Conservation (phyloP, 192 early-diverging fungal genomes). For the Rhizoclosmatium sp. region DNA sequence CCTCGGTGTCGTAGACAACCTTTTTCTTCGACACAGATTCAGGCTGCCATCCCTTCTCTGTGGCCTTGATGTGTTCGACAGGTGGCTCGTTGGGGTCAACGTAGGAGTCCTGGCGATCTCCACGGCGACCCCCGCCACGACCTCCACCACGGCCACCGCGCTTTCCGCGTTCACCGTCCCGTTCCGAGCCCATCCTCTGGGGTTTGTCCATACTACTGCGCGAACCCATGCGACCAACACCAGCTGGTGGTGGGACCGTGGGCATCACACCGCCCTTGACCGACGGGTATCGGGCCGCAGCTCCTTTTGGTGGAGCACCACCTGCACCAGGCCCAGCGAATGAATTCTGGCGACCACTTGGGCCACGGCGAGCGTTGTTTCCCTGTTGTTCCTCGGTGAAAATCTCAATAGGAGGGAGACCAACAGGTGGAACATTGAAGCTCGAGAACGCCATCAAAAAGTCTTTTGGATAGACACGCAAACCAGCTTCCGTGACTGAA, state of each 20-base stretch:
- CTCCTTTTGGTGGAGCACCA: constrained; percentile 3
- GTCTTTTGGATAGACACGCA: constrained; percentile 69
- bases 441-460: constrained; percentile 85
- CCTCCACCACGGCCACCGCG: constrained; percentile 20
- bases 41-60: constrained; percentile 85
- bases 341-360: constrained; percentile 40
- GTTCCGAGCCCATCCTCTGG: constrained; percentile 27
- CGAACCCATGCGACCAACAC: constrained; percentile 5
- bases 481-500: constrained; percentile 58
- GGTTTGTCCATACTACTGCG: neutral
- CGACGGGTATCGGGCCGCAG: neutral
- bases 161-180: constrained; percentile 19
- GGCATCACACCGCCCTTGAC: constrained; percentile 24
- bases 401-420: constrained; percentile 55
- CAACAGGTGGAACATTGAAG: constrained; percentile 68
- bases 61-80: constrained; percentile 81
- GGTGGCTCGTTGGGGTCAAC: constrained; percentile 12
- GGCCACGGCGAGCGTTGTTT: constrained; percentile 47
- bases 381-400: constrained; percentile 55
- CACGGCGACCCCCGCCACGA: constrained; percentile 35
- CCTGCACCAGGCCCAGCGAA: constrained; percentile 14
- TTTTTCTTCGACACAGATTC: constrained; percentile 42
- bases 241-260: constrained; percentile 8
- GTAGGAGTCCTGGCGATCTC: neutral
- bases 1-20: constrained; percentile 45